A percentile compares a stretch with the other conserved stretches of the same genome.
Conservation (phyloP, 2,329 filamentous ascomycete genomes). For the Ophiostoma australiae region DNA sequence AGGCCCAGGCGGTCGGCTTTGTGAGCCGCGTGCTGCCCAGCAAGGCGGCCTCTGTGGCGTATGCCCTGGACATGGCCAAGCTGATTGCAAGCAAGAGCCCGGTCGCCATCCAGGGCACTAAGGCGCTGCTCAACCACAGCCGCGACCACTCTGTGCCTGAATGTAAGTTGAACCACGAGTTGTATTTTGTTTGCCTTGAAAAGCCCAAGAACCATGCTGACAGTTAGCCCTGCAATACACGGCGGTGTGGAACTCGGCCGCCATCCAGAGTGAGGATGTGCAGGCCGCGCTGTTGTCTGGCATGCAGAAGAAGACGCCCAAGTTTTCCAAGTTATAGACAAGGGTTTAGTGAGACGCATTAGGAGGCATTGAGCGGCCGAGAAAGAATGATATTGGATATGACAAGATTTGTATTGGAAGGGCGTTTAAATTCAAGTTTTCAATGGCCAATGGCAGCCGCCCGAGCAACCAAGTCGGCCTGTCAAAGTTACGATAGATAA, state of each 20-base stretch:
- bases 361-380: not conserved
- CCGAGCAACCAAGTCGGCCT: not conserved
- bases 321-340: constrained; percentile 72
- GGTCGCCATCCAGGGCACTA: constrained; percentile 80
- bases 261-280: constrained; percentile 76
- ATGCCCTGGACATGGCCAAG: constrained; percentile 58
- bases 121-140: constrained; percentile 78
- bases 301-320: constrained; percentile 71
- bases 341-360: no score
- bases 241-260: constrained; percentile 77
- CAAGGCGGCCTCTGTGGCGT: constrained; percentile 59
- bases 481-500: no score
- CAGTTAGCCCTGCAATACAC: constrained; percentile 69
- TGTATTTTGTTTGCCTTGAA: not conserved
- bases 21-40: constrained; percentile 60
- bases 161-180: constrained; percentile 46
- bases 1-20: constrained; percentile 65
- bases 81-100: constrained; percentile 77
- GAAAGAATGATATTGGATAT: not conserved
- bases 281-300: constrained; percentile 68
- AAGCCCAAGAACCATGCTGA: constrained; percentile 1
- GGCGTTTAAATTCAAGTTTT: not conserved
- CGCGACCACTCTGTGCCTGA: constrained; percentile 73
- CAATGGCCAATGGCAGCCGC: not conserved
- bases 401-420: not conserved